Conservation (phyloP, 116 monocot species). For the Papilionanthe hybrid region DNA sequence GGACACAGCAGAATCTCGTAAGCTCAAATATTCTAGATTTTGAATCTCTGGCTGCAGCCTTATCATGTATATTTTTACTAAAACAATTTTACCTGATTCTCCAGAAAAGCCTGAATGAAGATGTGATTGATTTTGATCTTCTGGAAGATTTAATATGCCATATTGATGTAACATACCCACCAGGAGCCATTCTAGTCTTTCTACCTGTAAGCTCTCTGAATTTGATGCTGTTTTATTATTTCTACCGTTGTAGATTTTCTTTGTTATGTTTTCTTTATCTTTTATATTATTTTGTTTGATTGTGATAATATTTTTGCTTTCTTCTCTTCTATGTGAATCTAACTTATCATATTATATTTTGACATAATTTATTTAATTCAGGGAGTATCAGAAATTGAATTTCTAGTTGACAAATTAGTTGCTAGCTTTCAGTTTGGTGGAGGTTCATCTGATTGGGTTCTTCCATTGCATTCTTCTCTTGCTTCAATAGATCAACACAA, state of each 20-base stretch:
- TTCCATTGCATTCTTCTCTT: constrained; percentile 95
- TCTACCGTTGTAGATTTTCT: neutral
- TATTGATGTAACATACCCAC: constrained; percentile 71
- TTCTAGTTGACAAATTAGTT: constrained; percentile 72
- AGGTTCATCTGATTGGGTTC: constrained; percentile 74
- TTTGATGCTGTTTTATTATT: neutral
- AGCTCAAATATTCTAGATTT: constrained; percentile 10
- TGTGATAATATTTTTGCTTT: constrained; percentile 2
- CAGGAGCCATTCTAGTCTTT: constrained; percentile 93
- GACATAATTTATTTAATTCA: constrained; percentile 20
- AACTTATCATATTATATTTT: neutral
- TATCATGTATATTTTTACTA: constrained; percentile 1
- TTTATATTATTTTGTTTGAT: neutral
- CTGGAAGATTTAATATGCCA: constrained; percentile 88
- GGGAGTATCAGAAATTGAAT: constrained; percentile 93
- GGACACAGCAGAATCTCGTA: constrained; percentile 75
- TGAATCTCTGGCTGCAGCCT: neutral
- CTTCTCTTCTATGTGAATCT: neutral
- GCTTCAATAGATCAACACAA: constrained; percentile 74
- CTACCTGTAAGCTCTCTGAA: constrained; percentile 59
- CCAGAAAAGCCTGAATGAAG: constrained; percentile 86
- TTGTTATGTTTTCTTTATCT: neutral
- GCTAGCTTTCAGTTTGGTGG: constrained; percentile 74
- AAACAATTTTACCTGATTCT: constrained; percentile 6
- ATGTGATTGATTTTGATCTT: constrained; percentile 91